phyloP scores from a whole-genome alignment of 495 filamentous ascomycete genomes.

The Podospora comata region DNA sequence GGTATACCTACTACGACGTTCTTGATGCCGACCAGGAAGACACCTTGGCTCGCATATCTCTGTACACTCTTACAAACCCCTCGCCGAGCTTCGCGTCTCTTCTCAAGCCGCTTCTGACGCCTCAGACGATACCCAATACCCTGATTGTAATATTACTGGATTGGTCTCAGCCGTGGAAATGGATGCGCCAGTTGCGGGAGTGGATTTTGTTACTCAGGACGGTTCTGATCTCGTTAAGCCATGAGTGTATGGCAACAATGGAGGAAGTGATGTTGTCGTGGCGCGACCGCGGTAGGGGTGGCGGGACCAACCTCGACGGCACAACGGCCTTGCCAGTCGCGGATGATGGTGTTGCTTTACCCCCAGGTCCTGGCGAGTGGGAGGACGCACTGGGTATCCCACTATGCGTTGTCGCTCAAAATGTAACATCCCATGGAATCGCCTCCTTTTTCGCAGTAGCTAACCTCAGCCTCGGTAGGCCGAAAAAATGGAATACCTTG shows the following conservation, averaged over 20 bases:
- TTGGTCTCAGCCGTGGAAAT: slow-evolving; percentile 90
- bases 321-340: slow-evolving; percentile 42
- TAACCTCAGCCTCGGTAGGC: slow-evolving; percentile 54
- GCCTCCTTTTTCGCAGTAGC: background rate
- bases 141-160: slow-evolving; percentile 85
- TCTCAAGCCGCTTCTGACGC: slow-evolving; percentile 79
- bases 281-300: slow-evolving; percentile 56
- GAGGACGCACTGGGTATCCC: slow-evolving; percentile 87
- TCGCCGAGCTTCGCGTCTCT: slow-evolving; percentile 79
- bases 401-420: slow-evolving; percentile 89
- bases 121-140: slow-evolving; percentile 80
- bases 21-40: slow-evolving; percentile 95
- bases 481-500: slow-evolving; percentile 82
- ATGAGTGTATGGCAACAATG: slow-evolving; percentile 74
- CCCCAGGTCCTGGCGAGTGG: slow-evolving; percentile 88
- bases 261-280: slow-evolving; percentile 73
- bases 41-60: slow-evolving; percentile 83
- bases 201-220: slow-evolving; percentile 81
- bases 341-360: slow-evolving; percentile 65
- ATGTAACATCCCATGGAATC: slow-evolving; percentile 52
- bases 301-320: slow-evolving; percentile 49
- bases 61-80: slow-evolving; percentile 83
- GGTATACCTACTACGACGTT: slow-evolving; percentile 94
- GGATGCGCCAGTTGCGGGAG: slow-evolving; percentile 80
- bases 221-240: slow-evolving; percentile 69